A percentile compares a stretch with the other conserved stretches of the same genome.
These are phyloP conservation scores for Fraxinus angustifolia DNA, from an alignment of 305 asterid species.

Conservation along the genomic window DNA sequence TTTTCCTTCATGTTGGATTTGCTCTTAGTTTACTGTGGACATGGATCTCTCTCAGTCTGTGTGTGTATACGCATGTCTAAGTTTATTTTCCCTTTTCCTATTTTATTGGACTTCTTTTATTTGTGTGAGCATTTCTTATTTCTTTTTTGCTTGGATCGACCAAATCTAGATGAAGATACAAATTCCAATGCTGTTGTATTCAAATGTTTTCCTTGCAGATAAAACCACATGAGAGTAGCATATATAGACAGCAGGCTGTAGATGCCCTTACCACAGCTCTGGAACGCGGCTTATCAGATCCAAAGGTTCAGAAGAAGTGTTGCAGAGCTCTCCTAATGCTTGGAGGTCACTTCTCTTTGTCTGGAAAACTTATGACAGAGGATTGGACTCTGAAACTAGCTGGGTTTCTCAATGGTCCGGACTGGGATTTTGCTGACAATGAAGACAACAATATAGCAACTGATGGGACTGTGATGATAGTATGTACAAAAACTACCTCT, in stretches of 20 bases:
- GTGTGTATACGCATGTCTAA: background rate
- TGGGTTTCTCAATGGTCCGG: conserved; percentile 67
- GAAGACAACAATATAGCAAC: conserved; percentile 24
- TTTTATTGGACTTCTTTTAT: background rate
- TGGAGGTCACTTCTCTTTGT: conserved; percentile 67
- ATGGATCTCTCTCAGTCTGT: background rate
- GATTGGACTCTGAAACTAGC: conserved; percentile 69
- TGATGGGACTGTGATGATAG: conserved; percentile 31
- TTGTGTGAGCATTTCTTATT: background rate
- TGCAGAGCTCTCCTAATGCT: conserved; percentile 64
- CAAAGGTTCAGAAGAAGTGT: conserved; percentile 44
- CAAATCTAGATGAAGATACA: background rate
- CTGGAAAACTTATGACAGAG: conserved; percentile 83
- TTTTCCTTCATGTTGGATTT: background rate
- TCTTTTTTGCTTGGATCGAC: background rate
- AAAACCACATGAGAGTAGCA: conserved; percentile 29
- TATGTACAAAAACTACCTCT: conserved; percentile 12
- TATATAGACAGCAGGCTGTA: conserved; percentile 54
- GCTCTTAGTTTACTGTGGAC: background rate
- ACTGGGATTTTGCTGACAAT: conserved; percentile 37
- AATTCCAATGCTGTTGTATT: background rate
- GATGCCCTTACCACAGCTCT: conserved; percentile 54
- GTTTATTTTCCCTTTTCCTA: background rate
- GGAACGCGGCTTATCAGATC: conserved; percentile 48
- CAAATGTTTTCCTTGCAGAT: conserved; percentile 40